These are phyloP conservation scores for Aurinia saxatilis DNA, from an alignment of 345 rosid species.

Conservation along the genomic window DNA sequence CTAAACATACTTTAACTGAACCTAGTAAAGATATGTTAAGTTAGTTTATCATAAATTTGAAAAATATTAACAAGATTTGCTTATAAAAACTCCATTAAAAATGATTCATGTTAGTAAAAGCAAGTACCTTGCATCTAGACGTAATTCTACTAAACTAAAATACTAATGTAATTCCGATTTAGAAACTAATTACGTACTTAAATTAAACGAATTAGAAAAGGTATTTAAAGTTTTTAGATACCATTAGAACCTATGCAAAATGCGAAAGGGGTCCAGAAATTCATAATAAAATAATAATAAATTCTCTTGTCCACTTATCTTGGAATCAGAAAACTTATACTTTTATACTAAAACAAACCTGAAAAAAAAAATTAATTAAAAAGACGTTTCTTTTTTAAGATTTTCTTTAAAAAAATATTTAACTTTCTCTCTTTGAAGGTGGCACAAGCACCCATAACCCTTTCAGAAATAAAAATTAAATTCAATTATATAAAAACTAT, in stretches of 20 bases:
- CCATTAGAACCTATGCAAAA: background rate
- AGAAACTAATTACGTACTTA: background rate
- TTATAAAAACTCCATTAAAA: too few species aligned
- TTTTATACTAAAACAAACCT: background rate
- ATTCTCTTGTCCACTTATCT: conserved; percentile 23
- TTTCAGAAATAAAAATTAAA: background rate
- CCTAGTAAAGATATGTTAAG: too few species aligned
- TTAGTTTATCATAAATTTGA: too few species aligned
- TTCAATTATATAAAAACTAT: too few species aligned
- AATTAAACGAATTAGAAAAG: background rate
- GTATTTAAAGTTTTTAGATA: background rate
- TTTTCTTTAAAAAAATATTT: background rate
- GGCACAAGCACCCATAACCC: conserved; percentile 34
- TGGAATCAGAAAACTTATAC: conserved; percentile 22
- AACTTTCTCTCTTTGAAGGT: conserved; percentile 15
- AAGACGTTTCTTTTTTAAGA: conserved; percentile 20
- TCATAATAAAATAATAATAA: background rate
- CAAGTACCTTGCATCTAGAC: background rate
- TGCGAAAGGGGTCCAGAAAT: background rate
- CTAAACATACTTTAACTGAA: too few species aligned
- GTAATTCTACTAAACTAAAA: background rate
- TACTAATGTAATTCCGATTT: background rate
- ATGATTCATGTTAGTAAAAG: too few species aligned
- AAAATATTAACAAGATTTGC: too few species aligned
- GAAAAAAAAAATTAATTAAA: background rate